Conservation (phyloP, 192 early-diverging fungal species). For the Coemansia sp. region DNA sequence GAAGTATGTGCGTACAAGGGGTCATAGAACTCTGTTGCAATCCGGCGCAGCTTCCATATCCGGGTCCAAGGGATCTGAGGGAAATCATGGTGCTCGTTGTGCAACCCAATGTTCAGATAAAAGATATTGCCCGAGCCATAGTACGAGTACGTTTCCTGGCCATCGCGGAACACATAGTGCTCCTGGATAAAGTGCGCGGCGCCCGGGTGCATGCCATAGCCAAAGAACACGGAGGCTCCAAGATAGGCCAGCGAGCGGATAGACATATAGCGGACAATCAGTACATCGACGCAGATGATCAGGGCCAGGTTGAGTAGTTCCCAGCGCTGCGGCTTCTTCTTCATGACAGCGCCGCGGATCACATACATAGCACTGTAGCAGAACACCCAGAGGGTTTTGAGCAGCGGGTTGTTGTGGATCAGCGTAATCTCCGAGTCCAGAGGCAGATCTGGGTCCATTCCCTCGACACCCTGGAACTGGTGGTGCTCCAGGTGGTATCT, state of each 20-base stretch:
- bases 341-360: conserved; percentile 59
- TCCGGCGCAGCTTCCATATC: conserved; percentile 68
- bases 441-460: conserved; percentile 91
- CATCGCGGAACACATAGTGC: conserved; percentile 91
- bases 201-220: conserved; percentile 84
- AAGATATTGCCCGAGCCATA: conserved; percentile 83
- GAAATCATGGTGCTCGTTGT: conserved; percentile 99
- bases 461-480: conserved; percentile 90
- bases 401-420: conserved; percentile 63
- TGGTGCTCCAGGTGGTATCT: conserved; percentile 96
- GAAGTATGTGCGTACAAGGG: conserved; percentile 74
- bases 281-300: conserved; percentile 52
- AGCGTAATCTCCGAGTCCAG: conserved; percentile 76
- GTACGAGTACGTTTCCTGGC: conserved; percentile 95
- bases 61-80: conserved; percentile 80
- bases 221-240: conserved; percentile 69
- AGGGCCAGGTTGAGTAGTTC: conserved; percentile 66
- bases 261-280: conserved; percentile 59
- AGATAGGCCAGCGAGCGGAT: conserved; percentile 63
- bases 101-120: conserved; percentile 93
- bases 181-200: conserved; percentile 97
- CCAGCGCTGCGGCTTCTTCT: conserved; percentile 65
- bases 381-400: conserved; percentile 74
- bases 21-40: conserved; percentile 91
- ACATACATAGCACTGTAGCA: conserved; percentile 84